phyloP scores from a whole-genome alignment of 495 filamentous ascomycete species.

The Aspergillus leporis region DNA sequence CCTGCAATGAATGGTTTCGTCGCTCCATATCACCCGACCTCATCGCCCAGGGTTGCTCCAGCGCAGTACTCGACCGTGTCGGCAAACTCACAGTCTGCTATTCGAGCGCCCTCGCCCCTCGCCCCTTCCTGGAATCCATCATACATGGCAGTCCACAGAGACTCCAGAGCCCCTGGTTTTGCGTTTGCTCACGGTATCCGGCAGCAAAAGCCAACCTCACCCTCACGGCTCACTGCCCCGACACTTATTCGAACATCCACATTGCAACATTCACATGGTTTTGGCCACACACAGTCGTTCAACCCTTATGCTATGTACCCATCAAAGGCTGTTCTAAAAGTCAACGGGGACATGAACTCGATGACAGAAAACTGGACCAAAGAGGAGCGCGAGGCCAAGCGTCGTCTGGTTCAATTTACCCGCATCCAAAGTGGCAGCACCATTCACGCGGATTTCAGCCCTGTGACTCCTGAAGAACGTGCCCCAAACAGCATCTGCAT shows the following conservation, averaged over 20 bases:
- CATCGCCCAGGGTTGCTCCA: slow-evolving; percentile 31
- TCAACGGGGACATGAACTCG: slow-evolving; percentile 76
- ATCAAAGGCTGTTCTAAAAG: slow-evolving; percentile 80
- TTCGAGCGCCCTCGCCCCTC: slow-evolving; percentile 44
- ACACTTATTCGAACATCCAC: slow-evolving; percentile 84
- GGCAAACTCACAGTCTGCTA: slow-evolving; percentile 33
- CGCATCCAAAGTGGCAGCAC: slow-evolving; percentile 75
- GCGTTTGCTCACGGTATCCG: slow-evolving; percentile 33
- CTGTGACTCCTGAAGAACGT: slow-evolving; percentile 68
- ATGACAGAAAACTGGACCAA: slow-evolving; percentile 80
- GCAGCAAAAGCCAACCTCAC: slow-evolving; percentile 41
- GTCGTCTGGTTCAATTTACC: slow-evolving; percentile 83
- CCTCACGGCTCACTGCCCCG: slow-evolving; percentile 54
- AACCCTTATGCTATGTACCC: slow-evolving; percentile 84
- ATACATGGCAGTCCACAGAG: slow-evolving; percentile 30
- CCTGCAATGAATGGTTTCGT: slow-evolving; percentile 36
- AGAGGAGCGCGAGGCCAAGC: slow-evolving; percentile 73
- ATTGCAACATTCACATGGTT: slow-evolving; percentile 56
- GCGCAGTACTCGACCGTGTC: slow-evolving; percentile 36
- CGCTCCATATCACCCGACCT: slow-evolving; percentile 29
- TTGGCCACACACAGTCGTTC: slow-evolving; percentile 54
- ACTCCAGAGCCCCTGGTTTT: slow-evolving; percentile 33
- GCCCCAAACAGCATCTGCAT: slow-evolving; percentile 75
- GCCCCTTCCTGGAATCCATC: slow-evolving; percentile 49
- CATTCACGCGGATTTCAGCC: slow-evolving; percentile 69